Percentiles rank a stretch among this genome's conserved stretches.
Conservation (phyloP, 2,329 filamentous ascomycete species). For the Acarospora socialis region DNA sequence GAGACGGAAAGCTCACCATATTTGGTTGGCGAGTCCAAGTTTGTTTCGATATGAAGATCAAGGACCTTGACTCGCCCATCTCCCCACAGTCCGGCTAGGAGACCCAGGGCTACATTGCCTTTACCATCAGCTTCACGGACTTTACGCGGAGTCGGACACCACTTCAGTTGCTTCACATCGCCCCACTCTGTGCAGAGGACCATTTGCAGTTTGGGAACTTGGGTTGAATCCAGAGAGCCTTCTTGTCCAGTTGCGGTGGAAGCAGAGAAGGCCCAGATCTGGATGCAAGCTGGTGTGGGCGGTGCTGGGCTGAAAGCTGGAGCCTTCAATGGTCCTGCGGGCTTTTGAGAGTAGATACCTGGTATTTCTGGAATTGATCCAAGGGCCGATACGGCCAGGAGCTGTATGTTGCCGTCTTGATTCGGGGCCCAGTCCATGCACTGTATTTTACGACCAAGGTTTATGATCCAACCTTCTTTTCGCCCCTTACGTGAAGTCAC, state of each 20-base stretch:
- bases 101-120: slow-evolving; percentile 27
- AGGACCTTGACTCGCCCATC: slow-evolving; percentile 43
- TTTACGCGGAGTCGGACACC: slow-evolving; percentile 36
- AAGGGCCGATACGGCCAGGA: slow-evolving; percentile 38
- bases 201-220: slow-evolving; percentile 31
- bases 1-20: too few relatives aligned
- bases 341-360: slow-evolving; percentile 17
- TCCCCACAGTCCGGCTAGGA: slow-evolving; percentile 43
- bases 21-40: slow-evolving; percentile 15
- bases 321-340: slow-evolving; percentile 16
- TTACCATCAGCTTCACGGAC: slow-evolving; percentile 20
- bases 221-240: slow-evolving; percentile 1
- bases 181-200: slow-evolving; percentile 46
- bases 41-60: slow-evolving; percentile 26
- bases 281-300: slow-evolving; percentile 36
- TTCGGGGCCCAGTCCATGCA: slow-evolving; percentile 35
- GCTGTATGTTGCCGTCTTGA: slow-evolving; percentile 34
- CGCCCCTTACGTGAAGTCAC: slow-evolving; percentile 6
- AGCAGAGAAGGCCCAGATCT: slow-evolving; percentile 44
- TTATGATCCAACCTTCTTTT: slow-evolving; percentile 39
- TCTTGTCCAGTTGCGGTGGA: neutral
- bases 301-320: slow-evolving; percentile 38
- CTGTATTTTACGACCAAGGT: slow-evolving; percentile 39
- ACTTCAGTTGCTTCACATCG: slow-evolving; percentile 38
- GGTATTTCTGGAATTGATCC: slow-evolving; percentile 25